phyloP scores from a whole-genome alignment of 164 flowering plant species.

The Aristolochia californica region DNA sequence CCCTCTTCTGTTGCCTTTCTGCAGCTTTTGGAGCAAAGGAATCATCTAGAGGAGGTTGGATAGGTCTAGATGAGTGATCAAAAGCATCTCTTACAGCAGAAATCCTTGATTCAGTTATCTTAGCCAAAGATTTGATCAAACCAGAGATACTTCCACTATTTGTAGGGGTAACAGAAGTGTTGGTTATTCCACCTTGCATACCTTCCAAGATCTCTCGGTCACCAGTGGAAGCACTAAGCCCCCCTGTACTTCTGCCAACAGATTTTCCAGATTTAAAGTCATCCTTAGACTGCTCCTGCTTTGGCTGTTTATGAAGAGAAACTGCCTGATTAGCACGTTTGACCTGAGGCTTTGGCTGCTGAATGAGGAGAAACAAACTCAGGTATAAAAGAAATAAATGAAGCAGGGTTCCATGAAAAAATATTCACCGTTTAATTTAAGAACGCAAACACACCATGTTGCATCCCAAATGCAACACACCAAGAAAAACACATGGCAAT shows the following conservation, averaged over 20 bases:
- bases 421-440: not conserved
- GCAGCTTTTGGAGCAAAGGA: conserved; percentile 32
- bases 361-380: not conserved
- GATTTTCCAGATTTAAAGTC: conserved; percentile 57
- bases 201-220: conserved; percentile 41
- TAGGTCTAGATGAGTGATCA: conserved; percentile 32
- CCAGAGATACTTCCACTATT: conserved; percentile 35
- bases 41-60: conserved; percentile 62
- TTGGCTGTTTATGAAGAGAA: conserved; percentile 40
- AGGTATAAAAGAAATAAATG: not conserved
- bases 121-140: conserved; percentile 30
- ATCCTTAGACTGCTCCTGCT: conserved; percentile 55
- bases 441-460: too few species aligned
- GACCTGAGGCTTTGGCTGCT: conserved; percentile 36
- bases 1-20: conserved; percentile 74
- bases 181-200: conserved; percentile 29
- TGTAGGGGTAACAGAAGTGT: conserved; percentile 22
- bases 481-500: too few species aligned
- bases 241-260: conserved; percentile 26
- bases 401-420: not conserved
- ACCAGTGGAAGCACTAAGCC: conserved; percentile 20
- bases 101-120: conserved; percentile 32
- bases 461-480: too few species aligned
- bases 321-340: conserved; percentile 43
- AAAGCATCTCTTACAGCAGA: conserved; percentile 36